A percentile compares a stretch with the other conserved stretches of the same genome.
Conservation (phyloP, 768 basidiomycete species). For the Russula brevipes region DNA sequence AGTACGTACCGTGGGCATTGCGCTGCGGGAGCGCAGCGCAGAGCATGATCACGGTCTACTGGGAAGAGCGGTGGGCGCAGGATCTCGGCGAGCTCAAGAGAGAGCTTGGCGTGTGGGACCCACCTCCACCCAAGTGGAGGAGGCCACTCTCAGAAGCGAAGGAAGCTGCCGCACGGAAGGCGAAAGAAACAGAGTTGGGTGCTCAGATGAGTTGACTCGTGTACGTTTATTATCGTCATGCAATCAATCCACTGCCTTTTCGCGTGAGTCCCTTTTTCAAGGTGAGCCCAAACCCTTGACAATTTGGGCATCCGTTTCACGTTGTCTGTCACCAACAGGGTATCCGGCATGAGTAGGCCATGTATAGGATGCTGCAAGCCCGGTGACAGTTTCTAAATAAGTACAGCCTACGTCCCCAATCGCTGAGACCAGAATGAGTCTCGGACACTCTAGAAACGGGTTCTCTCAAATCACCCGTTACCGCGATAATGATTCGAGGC, state of each 20-base stretch:
- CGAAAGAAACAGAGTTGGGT: not conserved
- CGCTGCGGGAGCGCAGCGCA: slow-evolving; percentile 69
- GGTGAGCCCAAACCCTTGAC: slow-evolving; percentile 15
- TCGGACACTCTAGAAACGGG: not conserved
- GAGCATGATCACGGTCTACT: slow-evolving; percentile 85
- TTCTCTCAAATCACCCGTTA: not conserved
- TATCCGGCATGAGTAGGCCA: not conserved
- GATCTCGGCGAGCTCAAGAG: slow-evolving; percentile 74
- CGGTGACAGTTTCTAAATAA: not conserved
- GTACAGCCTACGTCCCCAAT: slow-evolving; percentile 1
- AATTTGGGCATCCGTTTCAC: slow-evolving; percentile 3
- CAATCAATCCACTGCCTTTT: slow-evolving; percentile 15
- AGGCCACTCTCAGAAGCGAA: slow-evolving; percentile 60
- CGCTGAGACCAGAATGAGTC: too few relatives aligned
- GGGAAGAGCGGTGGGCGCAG: slow-evolving; percentile 93
- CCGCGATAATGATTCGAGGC: not conserved
- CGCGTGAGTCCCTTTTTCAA: slow-evolving; percentile 1
- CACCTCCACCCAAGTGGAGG: slow-evolving; percentile 69
- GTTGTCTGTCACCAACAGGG: not conserved
- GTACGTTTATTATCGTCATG: slow-evolving; percentile 15
- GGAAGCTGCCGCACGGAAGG: slow-evolving; percentile 37
- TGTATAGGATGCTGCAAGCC: not conserved
- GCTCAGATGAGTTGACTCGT: slow-evolving; percentile 10
- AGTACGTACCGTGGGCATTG: slow-evolving; percentile 92
- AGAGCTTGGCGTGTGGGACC: slow-evolving; percentile 82